A percentile compares a stretch with the other conserved stretches of the same genome.
Conservation (phyloP, 208 protist genomes). For the Naegleria fowleri region DNA sequence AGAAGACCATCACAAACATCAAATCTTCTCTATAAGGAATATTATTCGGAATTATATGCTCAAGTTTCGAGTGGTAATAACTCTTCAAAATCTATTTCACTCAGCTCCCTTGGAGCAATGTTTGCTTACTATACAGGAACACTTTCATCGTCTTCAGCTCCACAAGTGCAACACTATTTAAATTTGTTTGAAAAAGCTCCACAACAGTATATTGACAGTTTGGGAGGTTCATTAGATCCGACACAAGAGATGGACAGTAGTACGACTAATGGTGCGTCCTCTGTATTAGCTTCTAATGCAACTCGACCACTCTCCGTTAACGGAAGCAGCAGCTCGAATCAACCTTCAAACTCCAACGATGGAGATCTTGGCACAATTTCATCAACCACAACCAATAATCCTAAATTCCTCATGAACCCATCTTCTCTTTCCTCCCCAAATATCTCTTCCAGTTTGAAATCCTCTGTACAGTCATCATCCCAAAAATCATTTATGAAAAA, state of each 20-base stretch:
- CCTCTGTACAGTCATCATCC: background rate
- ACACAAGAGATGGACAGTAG: background rate
- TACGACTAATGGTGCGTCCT: background rate
- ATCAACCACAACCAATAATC: background rate
- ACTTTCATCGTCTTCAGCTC: background rate
- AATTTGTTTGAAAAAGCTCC: background rate
- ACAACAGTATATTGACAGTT: background rate
- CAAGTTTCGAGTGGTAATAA: background rate
- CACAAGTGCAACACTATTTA: background rate
- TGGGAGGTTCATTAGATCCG: background rate
- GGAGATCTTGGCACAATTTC: background rate
- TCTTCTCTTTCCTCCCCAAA: background rate
- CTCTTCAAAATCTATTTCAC: background rate
- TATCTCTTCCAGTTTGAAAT: background rate
- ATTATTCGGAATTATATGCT: background rate
- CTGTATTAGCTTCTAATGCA: background rate
- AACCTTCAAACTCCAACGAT: background rate
- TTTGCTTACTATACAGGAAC: conserved; percentile 5
- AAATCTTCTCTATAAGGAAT: background rate
- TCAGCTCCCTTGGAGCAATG: background rate
- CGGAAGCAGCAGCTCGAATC: background rate
- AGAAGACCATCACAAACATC: background rate
- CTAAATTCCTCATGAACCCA: background rate
- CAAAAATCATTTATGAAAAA: background rate
- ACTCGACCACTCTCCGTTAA: too few relatives aligned